A percentile compares a stretch with the other conserved stretches of the same genome.
Conservation (phyloP, 2,329 filamentous ascomycete genomes). For the Penicillium sp. region DNA sequence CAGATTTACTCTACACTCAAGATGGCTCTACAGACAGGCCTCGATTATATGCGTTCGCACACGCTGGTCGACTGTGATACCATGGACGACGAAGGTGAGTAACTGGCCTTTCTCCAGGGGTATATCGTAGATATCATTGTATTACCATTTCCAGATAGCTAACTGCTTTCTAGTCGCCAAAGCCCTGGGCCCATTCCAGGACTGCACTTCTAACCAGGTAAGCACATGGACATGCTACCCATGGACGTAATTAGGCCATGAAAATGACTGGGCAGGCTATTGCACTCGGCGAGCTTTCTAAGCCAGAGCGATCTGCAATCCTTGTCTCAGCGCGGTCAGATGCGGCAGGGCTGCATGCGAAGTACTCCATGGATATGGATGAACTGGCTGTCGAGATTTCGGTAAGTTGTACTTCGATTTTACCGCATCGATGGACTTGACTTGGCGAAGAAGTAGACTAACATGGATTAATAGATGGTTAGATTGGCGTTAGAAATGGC, state of each 20-base stretch:
- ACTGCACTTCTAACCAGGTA: constrained; percentile 57
- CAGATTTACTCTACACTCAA: constrained; percentile 1
- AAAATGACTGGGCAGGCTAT: constrained; percentile 41
- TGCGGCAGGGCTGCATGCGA: constrained; percentile 37
- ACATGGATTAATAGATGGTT: constrained; percentile 48
- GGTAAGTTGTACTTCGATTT: constrained; percentile 33
- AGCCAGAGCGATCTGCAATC: constrained; percentile 36
- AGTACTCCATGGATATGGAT: constrained; percentile 39
- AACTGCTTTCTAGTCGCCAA: constrained; percentile 40
- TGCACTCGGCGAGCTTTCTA: constrained; percentile 48
- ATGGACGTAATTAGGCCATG: background rate
- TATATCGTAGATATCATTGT: background rate
- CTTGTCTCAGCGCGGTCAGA: constrained; percentile 20
- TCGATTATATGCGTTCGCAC: constrained; percentile 46
- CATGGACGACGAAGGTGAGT: constrained; percentile 47
- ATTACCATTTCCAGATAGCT: background rate
- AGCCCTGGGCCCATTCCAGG: constrained; percentile 49
- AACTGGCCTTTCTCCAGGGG: background rate
- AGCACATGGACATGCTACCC: background rate
- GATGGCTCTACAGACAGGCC: constrained; percentile 24
- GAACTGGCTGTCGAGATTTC: constrained; percentile 58
- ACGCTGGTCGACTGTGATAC: constrained; percentile 54
- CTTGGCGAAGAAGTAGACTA: background rate
- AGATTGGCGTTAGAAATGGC: constrained; percentile 53
- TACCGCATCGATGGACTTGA: background rate